Evolutionary conservation across 768 basidiomycete species (phyloP).

Genomic region (Crucibulum laeve): DNA sequence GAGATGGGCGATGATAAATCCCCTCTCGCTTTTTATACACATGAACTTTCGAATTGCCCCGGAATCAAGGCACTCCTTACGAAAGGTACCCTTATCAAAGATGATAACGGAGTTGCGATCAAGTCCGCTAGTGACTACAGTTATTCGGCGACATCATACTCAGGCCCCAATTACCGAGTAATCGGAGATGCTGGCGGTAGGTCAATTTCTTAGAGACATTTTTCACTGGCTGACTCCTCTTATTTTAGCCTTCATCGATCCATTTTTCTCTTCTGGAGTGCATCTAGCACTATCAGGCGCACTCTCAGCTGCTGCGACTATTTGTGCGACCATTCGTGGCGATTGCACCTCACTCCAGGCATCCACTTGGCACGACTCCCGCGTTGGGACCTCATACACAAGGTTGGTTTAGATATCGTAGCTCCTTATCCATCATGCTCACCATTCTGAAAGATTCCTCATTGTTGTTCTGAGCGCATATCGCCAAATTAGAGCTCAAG

Average conservation of each 20-base stretch:
- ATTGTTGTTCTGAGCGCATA: conserved; percentile 45
- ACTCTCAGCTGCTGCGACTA: conserved; percentile 28
- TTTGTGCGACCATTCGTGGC: conserved; percentile 26
- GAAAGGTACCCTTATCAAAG: conserved; percentile 14
- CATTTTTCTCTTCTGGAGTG: conserved; percentile 25
- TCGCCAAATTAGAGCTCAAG: conserved; percentile 40
- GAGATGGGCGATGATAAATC: conserved; percentile 4
- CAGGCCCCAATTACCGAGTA: conserved; percentile 25
- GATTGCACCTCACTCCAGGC: conserved; percentile 24
- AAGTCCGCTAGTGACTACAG: conserved; percentile 26
- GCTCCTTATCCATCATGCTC: not conserved
- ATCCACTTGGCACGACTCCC: conserved; percentile 24
- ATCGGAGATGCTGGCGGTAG: conserved; percentile 25
- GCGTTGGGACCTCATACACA: conserved; percentile 29
- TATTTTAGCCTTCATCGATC: conserved; percentile 20
- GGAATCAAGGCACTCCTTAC: conserved; percentile 21
- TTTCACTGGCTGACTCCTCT: not conserved
- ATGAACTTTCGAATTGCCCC: conserved; percentile 27
- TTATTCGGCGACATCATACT: conserved; percentile 24
- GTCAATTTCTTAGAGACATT: not conserved
- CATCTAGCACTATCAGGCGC: conserved; percentile 28
- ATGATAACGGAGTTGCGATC: conserved; percentile 11
- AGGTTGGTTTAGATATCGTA: conserved; percentile 12
- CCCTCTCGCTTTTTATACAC: conserved; percentile 26
- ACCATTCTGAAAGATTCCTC: conserved; percentile 26